phyloP scores from a whole-genome alignment of 176 grass and related monocot genomes.

The Lolium perenne region DNA sequence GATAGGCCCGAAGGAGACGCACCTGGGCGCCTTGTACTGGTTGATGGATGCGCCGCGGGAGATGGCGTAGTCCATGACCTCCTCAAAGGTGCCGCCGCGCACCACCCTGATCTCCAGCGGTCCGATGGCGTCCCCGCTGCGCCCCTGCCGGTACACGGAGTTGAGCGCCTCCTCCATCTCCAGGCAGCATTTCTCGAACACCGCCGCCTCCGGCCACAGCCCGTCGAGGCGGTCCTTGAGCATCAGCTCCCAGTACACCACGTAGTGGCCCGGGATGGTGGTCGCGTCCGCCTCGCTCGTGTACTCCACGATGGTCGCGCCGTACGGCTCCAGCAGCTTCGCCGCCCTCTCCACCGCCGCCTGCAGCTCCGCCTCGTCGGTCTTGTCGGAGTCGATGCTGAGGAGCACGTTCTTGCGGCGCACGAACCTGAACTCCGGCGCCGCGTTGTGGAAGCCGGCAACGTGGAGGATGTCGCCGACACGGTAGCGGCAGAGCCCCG shows the following conservation, averaged over 20 bases:
- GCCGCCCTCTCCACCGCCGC: constrained; percentile 75
- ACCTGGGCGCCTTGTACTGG: constrained; percentile 96
- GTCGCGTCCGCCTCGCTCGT: constrained; percentile 77
- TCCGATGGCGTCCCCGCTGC: constrained; percentile 79
- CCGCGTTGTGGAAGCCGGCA: constrained; percentile 82
- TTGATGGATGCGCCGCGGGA: constrained; percentile 93
- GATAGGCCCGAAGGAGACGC: constrained; percentile 85
- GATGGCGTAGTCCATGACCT: constrained; percentile 99
- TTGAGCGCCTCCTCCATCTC: constrained; percentile 99
- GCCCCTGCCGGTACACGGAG: constrained; percentile 83
- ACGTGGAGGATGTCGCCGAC: constrained; percentile 84
- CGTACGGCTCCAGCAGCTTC: constrained; percentile 54
- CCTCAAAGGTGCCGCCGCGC: constrained; percentile 81
- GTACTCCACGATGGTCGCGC: constrained; percentile 78
- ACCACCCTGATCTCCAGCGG: constrained; percentile 89
- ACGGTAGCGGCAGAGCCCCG: constrained; percentile 84
- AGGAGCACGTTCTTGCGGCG: constrained; percentile 90
- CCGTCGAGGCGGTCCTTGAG: constrained; percentile 38
- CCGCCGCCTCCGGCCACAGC: constrained; percentile 54
- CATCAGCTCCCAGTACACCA: constrained; percentile 96
- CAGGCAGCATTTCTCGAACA: constrained; percentile 82
- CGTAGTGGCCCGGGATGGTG: constrained; percentile 94
- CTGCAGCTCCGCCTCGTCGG: constrained; percentile 90
- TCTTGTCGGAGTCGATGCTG: constrained; percentile 96
- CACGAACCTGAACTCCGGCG: constrained; percentile 85